phyloP scores from a whole-genome alignment of 1,139 yeast species.

The Blastobotrys elegans region DNA sequence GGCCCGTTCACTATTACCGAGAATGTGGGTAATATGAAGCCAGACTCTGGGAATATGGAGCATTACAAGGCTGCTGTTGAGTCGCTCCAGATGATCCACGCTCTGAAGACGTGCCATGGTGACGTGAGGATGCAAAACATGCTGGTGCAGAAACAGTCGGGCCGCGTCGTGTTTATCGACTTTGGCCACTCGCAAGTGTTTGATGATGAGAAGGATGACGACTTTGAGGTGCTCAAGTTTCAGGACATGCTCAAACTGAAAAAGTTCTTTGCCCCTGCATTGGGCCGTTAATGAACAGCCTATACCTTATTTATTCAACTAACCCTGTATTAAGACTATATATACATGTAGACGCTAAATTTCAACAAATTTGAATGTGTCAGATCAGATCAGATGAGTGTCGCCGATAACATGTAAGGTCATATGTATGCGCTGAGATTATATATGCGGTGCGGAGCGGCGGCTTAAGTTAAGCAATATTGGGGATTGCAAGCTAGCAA shows the following conservation, averaged over 20 bases:
- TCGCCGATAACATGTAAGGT: neutral
- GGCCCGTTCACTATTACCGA: constrained; percentile 11
- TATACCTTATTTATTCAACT: neutral
- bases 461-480: too few species aligned
- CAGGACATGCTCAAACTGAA: constrained; percentile 12
- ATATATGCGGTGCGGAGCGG: too few species aligned
- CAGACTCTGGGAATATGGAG: neutral
- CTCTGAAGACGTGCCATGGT: constrained; percentile 9
- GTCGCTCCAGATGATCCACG: constrained; percentile 8
- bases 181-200: constrained; percentile 13
- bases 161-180: constrained; percentile 9
- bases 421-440: too few species aligned
- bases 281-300: neutral
- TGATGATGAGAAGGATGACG: constrained; percentile 4
- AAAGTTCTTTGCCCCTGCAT: constrained; percentile 3
- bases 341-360: neutral
- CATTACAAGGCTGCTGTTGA: constrained; percentile 9
- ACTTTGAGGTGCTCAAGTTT: constrained; percentile 8
- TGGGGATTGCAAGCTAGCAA: too few species aligned
- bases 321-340: neutral
- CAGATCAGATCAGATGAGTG: neutral
- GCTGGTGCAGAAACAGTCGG: constrained; percentile 4
- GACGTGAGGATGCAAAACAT: constrained; percentile 12
- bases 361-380: neutral
- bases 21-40: constrained; percentile 9